phyloP scores from a whole-genome alignment of 2,329 filamentous ascomycete genomes.

The Xylaria hypoxylon region DNA sequence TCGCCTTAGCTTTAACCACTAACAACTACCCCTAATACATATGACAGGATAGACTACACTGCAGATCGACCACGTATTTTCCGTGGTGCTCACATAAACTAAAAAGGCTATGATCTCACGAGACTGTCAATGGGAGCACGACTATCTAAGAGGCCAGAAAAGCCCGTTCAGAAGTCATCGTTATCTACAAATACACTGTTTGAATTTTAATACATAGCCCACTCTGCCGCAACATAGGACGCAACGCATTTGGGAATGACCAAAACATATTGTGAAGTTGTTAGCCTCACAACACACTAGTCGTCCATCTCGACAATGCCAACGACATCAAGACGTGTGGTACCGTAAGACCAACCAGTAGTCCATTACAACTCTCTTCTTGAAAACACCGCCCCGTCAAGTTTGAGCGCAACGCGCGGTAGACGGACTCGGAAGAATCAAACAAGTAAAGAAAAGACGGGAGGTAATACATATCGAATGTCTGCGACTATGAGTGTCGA shows the following conservation, averaged over 20 bases:
- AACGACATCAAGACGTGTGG: not conserved
- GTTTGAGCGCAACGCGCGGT: not conserved
- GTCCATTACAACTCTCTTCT: not conserved
- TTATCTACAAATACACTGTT: slow-evolving; percentile 15
- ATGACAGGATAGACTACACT: too few species aligned
- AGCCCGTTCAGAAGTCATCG: not conserved
- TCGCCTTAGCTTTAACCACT: too few species aligned
- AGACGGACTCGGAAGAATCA: not conserved
- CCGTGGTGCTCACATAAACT: too few species aligned
- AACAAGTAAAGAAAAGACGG: not conserved
- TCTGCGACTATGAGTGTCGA: not conserved
- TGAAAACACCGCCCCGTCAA: not conserved
- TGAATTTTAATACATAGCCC: slow-evolving; percentile 7
- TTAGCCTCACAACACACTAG: not conserved
- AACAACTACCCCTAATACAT: too few species aligned
- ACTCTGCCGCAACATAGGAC: not conserved
- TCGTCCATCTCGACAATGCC: not conserved
- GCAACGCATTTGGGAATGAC: not conserved
- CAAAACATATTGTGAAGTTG: not conserved
- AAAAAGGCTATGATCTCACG: too few species aligned
- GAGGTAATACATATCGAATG: not conserved
- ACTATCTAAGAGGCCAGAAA: not conserved
- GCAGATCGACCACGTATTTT: too few species aligned
- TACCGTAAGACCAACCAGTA: not conserved
- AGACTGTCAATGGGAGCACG: not conserved